phyloP scores from a whole-genome alignment of 106 monocot species.

The Chionographis japonica region DNA sequence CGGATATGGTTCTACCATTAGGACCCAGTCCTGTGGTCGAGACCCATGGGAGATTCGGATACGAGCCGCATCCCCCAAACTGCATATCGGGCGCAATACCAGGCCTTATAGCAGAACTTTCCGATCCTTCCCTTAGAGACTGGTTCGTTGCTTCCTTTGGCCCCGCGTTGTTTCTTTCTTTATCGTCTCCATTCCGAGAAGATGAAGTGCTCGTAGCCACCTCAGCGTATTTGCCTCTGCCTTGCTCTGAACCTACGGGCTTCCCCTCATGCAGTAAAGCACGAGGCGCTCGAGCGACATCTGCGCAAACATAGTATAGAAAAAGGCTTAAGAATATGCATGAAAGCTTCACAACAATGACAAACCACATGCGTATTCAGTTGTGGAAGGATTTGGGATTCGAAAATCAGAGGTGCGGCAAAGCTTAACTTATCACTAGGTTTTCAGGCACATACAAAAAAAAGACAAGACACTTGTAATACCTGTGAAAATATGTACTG shows the following conservation, averaged over 20 bases:
- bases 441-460: too few species aligned
- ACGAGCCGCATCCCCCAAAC: constrained; percentile 78
- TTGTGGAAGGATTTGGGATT: too few species aligned
- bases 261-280: constrained; percentile 26
- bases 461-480: too few species aligned
- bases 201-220: constrained; percentile 24
- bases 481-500: too few species aligned
- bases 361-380: too few species aligned
- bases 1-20: constrained; percentile 78
- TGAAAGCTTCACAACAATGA: too few species aligned
- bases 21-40: constrained; percentile 68
- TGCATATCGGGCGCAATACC: constrained; percentile 60
- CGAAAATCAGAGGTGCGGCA: too few species aligned
- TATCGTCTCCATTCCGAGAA: constrained; percentile 24
- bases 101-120: constrained; percentile 49
- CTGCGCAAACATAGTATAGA: background rate
- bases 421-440: too few species aligned
- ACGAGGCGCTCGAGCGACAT: constrained; percentile 13
- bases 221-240: constrained; percentile 15
- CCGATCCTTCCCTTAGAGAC: constrained; percentile 15
- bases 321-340: background rate
- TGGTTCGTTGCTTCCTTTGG: constrained; percentile 23
- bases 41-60: constrained; percentile 94
- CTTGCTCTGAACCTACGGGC: constrained; percentile 22
- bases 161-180: constrained; percentile 19